These are phyloP conservation scores for Fusarium sp. DNA, from an alignment of 2,329 filamentous ascomycete species.

Conservation along the genomic window DNA sequence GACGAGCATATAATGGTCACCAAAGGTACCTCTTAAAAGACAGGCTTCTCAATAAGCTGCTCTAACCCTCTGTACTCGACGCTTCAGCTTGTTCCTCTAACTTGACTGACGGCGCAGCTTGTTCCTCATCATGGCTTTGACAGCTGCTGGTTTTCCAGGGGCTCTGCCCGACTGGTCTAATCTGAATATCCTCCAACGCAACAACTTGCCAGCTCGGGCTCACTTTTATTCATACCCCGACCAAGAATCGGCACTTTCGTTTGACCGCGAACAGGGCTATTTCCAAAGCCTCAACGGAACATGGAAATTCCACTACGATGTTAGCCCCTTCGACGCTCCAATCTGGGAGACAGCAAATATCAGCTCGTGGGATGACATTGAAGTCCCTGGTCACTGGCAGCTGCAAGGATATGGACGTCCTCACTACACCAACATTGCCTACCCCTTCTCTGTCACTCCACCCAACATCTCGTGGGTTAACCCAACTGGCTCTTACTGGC, in stretches of 20 bases:
- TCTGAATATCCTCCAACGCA: constrained; percentile 13
- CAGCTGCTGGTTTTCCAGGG: constrained; percentile 12
- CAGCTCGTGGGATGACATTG: constrained; percentile 53
- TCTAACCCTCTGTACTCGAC: background rate
- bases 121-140: constrained; percentile 8
- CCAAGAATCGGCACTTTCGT: constrained; percentile 7
- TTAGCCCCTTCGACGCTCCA: constrained; percentile 11
- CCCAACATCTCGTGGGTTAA: constrained; percentile 73
- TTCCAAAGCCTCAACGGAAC: constrained; percentile 22
- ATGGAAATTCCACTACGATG: constrained; percentile 29
- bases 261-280: background rate
- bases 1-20: background rate
- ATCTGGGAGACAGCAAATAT: constrained; percentile 15
- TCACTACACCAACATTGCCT: constrained; percentile 77
- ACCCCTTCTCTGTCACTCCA: constrained; percentile 74
- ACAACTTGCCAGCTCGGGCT: constrained; percentile 17
- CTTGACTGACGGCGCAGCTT: too few relatives aligned
- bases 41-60: background rate
- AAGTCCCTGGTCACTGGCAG: constrained; percentile 78
- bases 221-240: constrained; percentile 28
- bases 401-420: constrained; percentile 73
- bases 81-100: background rate
- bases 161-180: constrained; percentile 18
- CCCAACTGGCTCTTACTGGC: constrained; percentile 72
- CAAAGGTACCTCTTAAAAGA: background rate